Conservation (phyloP, 768 basidiomycete species). For the Termitomyces sp. region DNA sequence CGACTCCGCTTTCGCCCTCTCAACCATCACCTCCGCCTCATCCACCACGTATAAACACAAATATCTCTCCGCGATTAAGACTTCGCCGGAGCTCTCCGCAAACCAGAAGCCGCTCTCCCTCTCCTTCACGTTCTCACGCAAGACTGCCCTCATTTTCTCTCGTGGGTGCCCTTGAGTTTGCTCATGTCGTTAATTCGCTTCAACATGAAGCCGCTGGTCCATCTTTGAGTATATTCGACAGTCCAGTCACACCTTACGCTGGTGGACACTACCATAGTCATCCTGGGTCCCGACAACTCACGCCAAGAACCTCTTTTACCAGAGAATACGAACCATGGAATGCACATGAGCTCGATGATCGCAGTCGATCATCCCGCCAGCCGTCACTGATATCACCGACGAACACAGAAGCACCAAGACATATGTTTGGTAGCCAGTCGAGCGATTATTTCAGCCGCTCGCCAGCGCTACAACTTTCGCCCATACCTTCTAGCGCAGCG, state of each 20-base stretch:
- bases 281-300: conserved; percentile 17
- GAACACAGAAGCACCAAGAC: conserved; percentile 19
- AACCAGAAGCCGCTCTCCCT: conserved; percentile 50
- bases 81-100: conserved; percentile 33
- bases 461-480: conserved; percentile 1
- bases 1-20: conserved; percentile 16
- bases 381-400: conserved; percentile 18
- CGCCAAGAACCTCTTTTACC: conserved; percentile 23
- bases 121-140: conserved; percentile 25
- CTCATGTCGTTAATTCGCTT: conserved; percentile 83
- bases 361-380: conserved; percentile 23
- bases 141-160: conserved; percentile 86
- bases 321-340: conserved; percentile 48
- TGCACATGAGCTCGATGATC: conserved; percentile 48
- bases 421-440: conserved; percentile 10
- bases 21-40: not conserved
- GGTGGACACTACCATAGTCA: conserved; percentile 68
- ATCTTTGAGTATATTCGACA: conserved; percentile 63
- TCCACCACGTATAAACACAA: conserved; percentile 8
- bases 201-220: conserved; percentile 61
- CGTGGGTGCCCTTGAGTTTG: conserved; percentile 93
- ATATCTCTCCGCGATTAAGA: conserved; percentile 6
- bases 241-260: conserved; percentile 62
- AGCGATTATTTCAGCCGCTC: conserved; percentile 13
- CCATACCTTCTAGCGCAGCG: conserved; percentile 18